phyloP scores from a whole-genome alignment of 305 asterid species.

The Rubia tinctorum region DNA sequence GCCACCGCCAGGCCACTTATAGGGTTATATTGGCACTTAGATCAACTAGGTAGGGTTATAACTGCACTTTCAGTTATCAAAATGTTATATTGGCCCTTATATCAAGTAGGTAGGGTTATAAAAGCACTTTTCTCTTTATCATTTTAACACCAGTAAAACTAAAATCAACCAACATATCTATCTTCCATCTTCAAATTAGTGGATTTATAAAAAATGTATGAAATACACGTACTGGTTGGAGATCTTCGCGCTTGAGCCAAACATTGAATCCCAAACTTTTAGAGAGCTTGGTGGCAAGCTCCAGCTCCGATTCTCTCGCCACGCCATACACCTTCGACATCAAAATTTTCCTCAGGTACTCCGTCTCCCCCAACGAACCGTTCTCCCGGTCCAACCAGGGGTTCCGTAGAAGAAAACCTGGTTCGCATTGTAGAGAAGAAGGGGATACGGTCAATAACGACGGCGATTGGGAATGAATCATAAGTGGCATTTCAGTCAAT shows the following conservation, averaged over 20 bases:
- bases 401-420: conserved; percentile 59
- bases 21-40: no score
- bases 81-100: no score
- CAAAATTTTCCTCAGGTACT: conserved; percentile 72
- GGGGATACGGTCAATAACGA: conserved; percentile 48
- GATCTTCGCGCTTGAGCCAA: conserved; percentile 92
- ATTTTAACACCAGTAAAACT: neutral
- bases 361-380: conserved; percentile 46
- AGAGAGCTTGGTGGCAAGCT: conserved; percentile 70
- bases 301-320: conserved; percentile 78
- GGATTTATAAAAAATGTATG: neutral
- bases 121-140: no score
- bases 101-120: no score
- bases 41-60: no score
- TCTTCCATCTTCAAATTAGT: neutral
- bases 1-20: no score
- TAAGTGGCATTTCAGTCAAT: conserved; percentile 7
- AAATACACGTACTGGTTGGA: conserved; percentile 60
- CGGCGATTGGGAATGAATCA: conserved; percentile 21
- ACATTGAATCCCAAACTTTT: conserved; percentile 57
- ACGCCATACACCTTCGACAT: conserved; percentile 83
- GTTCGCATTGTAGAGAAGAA: conserved; percentile 55
- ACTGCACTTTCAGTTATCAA: no score
- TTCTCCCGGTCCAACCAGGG: conserved; percentile 16
- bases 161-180: neutral